Evolutionary conservation across 352 stramenopile genomes (phyloP).

Genomic region (Thalassiosira livingstoniorum): DNA sequence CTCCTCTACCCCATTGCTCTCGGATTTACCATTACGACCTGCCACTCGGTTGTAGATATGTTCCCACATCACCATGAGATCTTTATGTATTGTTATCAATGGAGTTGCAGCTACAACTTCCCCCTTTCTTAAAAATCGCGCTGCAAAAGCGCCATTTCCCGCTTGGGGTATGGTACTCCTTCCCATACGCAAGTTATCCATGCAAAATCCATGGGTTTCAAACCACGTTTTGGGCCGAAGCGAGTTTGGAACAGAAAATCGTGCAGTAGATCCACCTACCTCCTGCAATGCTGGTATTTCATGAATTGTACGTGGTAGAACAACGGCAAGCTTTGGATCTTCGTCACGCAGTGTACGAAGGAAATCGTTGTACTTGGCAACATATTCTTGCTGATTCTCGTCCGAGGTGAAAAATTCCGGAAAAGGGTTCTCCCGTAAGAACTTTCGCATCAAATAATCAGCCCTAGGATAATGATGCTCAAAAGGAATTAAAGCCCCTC

Average conservation of each 20-base stretch:
- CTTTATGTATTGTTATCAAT: background rate
- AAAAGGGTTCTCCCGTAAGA: background rate
- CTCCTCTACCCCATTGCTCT: no score
- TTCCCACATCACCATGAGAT: background rate
- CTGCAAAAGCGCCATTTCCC: constrained; percentile 66
- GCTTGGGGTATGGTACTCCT: constrained; percentile 64
- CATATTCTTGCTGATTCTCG: background rate
- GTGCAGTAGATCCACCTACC: constrained; percentile 37
- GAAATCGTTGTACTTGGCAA: background rate
- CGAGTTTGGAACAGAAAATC: constrained; percentile 59
- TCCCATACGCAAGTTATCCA: constrained; percentile 64
- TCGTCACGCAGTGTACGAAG: background rate
- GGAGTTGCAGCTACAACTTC: constrained; percentile 40
- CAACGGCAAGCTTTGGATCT: background rate
- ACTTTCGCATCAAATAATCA: background rate
- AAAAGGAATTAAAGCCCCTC: background rate
- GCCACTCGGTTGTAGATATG: background rate
- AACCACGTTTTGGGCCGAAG: constrained; percentile 54
- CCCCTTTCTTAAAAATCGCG: constrained; percentile 47
- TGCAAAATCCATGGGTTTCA: constrained; percentile 58
- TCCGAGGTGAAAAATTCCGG: background rate
- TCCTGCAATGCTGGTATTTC: background rate
- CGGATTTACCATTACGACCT: no score
- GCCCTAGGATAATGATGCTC: background rate
- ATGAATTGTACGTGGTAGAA: constrained; percentile 2